Evolutionary conservation across 1,284 basidiomycete genomes (phyloP).

Genomic region (Kwoniella shivajii): DNA sequence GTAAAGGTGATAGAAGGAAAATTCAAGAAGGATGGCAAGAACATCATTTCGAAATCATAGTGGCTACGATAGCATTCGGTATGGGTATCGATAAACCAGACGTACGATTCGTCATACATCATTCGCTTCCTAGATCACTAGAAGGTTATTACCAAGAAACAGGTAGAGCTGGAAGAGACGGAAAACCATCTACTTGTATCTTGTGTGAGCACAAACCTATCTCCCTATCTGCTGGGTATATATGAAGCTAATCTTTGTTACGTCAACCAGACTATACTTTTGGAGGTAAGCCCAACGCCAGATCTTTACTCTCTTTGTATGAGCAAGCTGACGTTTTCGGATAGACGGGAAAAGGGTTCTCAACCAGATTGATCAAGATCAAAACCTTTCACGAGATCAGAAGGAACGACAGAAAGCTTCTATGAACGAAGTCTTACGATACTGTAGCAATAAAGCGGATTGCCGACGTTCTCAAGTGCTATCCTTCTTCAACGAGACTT

Average conservation of each 20-base stretch:
- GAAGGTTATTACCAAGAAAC: conserved; percentile 84
- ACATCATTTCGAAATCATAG: conserved; percentile 76
- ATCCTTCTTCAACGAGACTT: conserved; percentile 54
- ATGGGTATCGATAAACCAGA: conserved; percentile 96
- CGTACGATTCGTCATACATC: conserved; percentile 71
- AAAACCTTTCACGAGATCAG: conserved; percentile 58
- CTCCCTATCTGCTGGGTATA: not conserved
- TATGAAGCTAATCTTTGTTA: not conserved
- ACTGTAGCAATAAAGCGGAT: conserved; percentile 77
- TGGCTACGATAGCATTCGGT: conserved; percentile 94
- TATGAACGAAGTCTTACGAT: conserved; percentile 66
- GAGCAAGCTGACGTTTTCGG: conserved; percentile 10
- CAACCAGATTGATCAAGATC: conserved; percentile 62
- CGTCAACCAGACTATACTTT: conserved; percentile 61
- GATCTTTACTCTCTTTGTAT: not conserved
- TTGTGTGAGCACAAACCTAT: conserved; percentile 57
- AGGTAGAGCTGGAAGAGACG: conserved; percentile 79
- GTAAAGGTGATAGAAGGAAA: conserved; percentile 64
- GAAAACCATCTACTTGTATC: conserved; percentile 65
- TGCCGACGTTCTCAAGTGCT: conserved; percentile 86
- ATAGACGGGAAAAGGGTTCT: conserved; percentile 60
- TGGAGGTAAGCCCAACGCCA: conserved; percentile 26
- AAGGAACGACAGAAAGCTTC: conserved; percentile 64
- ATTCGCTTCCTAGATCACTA: conserved; percentile 67
- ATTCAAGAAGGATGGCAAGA: conserved; percentile 76